Conservation (phyloP, 2,329 filamentous ascomycete genomes). For the Claviceps lovelessii region DNA sequence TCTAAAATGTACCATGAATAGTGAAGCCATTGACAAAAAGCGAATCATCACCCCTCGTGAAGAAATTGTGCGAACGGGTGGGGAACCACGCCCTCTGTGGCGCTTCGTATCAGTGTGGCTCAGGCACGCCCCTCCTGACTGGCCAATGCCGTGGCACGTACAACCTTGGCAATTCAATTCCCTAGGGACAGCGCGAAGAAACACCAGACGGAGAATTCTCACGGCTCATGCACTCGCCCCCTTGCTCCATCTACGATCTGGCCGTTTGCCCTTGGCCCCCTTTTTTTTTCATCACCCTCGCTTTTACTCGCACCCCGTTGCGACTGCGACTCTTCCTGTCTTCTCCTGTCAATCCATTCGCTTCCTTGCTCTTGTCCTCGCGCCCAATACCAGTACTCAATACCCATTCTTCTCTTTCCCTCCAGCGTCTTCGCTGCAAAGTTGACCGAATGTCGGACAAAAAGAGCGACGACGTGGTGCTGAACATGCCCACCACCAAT, state of each 20-base stretch:
- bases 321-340: too few species aligned
- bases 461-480: constrained; percentile 4
- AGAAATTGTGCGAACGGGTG: too few species aligned
- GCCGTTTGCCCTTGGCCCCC: background rate
- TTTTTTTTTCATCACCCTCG: background rate
- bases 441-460: constrained; percentile 2
- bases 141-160: background rate
- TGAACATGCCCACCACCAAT: background rate
- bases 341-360: background rate
- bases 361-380: background rate
- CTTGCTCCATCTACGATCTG: background rate
- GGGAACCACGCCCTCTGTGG: background rate
- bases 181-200: background rate
- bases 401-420: background rate
- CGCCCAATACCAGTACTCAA: background rate
- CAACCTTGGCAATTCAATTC: too few species aligned
- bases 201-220: background rate
- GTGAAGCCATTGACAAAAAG: too few species aligned
- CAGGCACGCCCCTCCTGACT: background rate
- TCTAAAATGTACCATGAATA: too few species aligned
- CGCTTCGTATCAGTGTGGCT: background rate
- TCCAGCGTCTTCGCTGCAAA: background rate
- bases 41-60: too few species aligned
- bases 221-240: background rate
- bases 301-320: background rate